These are phyloP conservation scores for Hymenoscyphus linearis DNA, from an alignment of 2,329 filamentous ascomycete genomes.

Conservation along the genomic window DNA sequence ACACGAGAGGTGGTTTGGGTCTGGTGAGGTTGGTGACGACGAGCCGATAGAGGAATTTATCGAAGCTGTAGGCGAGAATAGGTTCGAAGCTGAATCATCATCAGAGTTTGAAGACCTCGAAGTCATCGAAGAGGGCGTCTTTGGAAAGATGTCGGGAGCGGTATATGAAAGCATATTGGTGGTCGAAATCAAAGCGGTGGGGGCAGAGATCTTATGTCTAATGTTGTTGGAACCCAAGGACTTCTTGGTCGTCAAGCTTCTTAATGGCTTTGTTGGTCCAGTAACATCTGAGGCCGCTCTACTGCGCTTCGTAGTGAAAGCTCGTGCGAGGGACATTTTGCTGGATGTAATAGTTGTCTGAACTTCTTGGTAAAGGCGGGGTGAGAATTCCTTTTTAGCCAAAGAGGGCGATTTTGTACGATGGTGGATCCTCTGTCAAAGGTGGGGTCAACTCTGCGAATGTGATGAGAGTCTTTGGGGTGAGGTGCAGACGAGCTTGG, in stretches of 20 bases:
- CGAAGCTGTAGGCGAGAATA: constrained; percentile 38
- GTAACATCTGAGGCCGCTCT: constrained; percentile 42
- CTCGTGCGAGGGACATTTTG: constrained; percentile 56
- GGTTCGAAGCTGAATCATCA: constrained; percentile 56
- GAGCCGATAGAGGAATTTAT: constrained; percentile 39
- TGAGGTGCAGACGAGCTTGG: constrained; percentile 11
- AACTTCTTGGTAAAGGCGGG: constrained; percentile 10
- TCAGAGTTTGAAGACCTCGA: constrained; percentile 45
- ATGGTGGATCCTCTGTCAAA: constrained; percentile 1
- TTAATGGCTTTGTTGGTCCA: constrained; percentile 20
- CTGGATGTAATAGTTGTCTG: constrained; percentile 12
- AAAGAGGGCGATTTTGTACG: constrained; percentile 8
- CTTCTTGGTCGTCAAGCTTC: constrained; percentile 27
- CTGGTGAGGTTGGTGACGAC: constrained; percentile 43
- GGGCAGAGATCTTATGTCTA: constrained; percentile 73
- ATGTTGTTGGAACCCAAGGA: constrained; percentile 24
- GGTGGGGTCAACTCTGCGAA: constrained; percentile 23
- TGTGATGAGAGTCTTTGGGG: constrained; percentile 17
- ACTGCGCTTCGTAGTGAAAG: constrained; percentile 62
- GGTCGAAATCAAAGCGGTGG: constrained; percentile 82
- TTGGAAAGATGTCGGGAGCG: constrained; percentile 68
- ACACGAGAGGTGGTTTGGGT: constrained; percentile 62
- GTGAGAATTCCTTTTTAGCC: constrained; percentile 7
- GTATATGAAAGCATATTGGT: constrained; percentile 97
- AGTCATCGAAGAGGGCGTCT: constrained; percentile 11